phyloP scores from a whole-genome alignment of 768 basidiomycete genomes.

The Leucosporidium creatinivorum region DNA sequence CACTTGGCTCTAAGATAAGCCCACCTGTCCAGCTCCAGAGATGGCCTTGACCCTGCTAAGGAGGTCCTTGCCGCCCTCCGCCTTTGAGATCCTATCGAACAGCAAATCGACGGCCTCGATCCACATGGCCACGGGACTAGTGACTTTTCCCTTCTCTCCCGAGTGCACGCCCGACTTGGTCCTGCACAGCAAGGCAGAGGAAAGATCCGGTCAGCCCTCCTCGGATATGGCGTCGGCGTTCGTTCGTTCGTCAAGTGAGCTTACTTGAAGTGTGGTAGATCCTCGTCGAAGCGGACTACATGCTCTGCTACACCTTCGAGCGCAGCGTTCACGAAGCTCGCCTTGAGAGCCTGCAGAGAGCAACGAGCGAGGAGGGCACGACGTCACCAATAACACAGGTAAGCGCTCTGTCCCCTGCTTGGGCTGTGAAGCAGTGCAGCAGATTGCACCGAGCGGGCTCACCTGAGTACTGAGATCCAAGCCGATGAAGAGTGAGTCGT shows the following conservation, averaged over 20 bases:
- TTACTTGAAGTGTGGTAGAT: slow-evolving; percentile 54
- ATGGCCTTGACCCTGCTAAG: slow-evolving; percentile 38
- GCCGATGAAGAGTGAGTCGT: slow-evolving; percentile 55
- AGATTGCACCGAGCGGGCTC: slow-evolving; percentile 36
- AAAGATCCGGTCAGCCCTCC: neutral
- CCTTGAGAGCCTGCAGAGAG: slow-evolving; percentile 46
- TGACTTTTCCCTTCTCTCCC: slow-evolving; percentile 59
- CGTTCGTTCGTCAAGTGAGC: neutral
- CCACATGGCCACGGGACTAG: slow-evolving; percentile 74
- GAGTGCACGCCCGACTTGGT: slow-evolving; percentile 41
- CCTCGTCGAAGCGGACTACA: slow-evolving; percentile 70
- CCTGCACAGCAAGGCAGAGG: slow-evolving; percentile 3
- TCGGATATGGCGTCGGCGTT: neutral
- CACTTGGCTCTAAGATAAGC: slow-evolving; percentile 30
- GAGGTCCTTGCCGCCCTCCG: slow-evolving; percentile 3
- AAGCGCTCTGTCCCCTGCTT: neutral
- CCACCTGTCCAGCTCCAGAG: slow-evolving; percentile 71
- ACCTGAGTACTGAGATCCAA: slow-evolving; percentile 82
- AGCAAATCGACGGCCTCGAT: slow-evolving; percentile 76
- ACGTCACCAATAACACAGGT: neutral
- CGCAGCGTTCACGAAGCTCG: slow-evolving; percentile 57
- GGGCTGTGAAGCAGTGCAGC: too few relatives aligned
- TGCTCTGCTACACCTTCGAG: slow-evolving; percentile 58
- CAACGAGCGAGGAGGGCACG: neutral
- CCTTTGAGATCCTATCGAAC: slow-evolving; percentile 44